Conservation (phyloP, 306 rosid species). For the Prunus fruticosa region DNA sequence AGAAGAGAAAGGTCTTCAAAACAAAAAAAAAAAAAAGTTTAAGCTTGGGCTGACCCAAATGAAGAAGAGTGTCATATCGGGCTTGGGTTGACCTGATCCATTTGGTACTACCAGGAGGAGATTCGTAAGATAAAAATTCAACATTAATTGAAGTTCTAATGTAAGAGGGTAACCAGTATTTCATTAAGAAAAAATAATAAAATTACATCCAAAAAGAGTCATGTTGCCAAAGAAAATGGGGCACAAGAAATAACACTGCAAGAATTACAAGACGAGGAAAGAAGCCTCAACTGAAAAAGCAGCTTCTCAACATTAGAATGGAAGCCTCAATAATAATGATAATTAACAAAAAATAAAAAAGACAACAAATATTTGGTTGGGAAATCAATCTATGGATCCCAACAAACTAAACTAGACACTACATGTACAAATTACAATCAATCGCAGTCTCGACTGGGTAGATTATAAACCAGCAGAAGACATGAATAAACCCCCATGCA, state of each 20-base stretch:
- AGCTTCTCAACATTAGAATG: constrained; percentile 55
- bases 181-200: neutral
- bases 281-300: constrained; percentile 45
- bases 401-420: constrained; percentile 41
- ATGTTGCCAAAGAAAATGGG: neutral
- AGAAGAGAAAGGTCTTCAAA: no score
- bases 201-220: neutral
- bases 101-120: no score
- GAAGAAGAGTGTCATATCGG: no score
- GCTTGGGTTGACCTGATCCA: no score
- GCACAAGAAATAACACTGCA: constrained; percentile 6
- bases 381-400: constrained; percentile 43
- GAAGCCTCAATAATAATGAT: constrained; percentile 50
- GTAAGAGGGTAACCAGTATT: neutral
- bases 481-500: constrained; percentile 33
- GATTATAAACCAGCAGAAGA: constrained; percentile 41
- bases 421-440: constrained; percentile 55
- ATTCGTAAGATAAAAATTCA: no score
- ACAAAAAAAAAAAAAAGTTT: no score
- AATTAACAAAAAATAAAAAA: constrained; percentile 19
- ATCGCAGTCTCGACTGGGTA: constrained; percentile 35
- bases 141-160: no score
- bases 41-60: no score
- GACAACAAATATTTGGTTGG: constrained; percentile 45
- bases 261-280: constrained; percentile 39